Evolutionary conservation across 768 basidiomycete species (phyloP), one percentile per base, ranked within the genome.

Genomic region (Hygrophorus russula): DNA sequence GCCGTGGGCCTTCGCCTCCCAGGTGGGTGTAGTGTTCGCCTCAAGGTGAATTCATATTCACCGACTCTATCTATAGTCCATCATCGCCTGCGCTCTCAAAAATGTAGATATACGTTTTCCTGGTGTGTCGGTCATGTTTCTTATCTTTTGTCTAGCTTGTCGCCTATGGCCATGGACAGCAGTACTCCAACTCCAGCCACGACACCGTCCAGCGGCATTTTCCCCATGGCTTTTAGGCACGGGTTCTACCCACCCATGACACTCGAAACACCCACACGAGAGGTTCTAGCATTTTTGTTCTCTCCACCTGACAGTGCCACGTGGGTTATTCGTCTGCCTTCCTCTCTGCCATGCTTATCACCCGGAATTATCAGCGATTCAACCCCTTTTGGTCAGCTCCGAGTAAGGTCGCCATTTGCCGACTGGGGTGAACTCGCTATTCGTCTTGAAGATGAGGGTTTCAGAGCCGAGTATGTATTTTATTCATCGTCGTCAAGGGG

Each of bases 381-480:
- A 42, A 51, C 56, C 36, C 51, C 59, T 24, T 65, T 65, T 53
- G 49, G 62, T 44, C 59, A 60, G 42, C 53, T 56, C 15, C 59
- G 63, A 49, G 45, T 58, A 30, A 59, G 63, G 41, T 70, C 76
- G 32, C 63, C 73, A 24, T 84, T 84, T 56, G 70, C 74, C 42
- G 62, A 67, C 46, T 88, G 87, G 88, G 83, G 85, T 24, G 80
- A 85, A 44, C 61, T 80, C 35, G 89, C 87, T 11, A 63, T 64
- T 49, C 77, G 76, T 58, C 68, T 93, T 36, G 76, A 80, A 56
- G 73, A 79, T 48, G 83, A 89, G 52, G 63, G 65, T 10, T 85
- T 82, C 61, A 76, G 81, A 64, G 74, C 74, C 60, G 89, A 92
- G 92, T 94, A 67, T 62, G 89, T 85, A 49, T 53, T 52, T 53